Percentiles rank a stretch among this genome's conserved stretches.
These are phyloP conservation scores for Nyctanthes arbortristis DNA, from an alignment of 257 asterid species.

Conservation along the genomic window DNA sequence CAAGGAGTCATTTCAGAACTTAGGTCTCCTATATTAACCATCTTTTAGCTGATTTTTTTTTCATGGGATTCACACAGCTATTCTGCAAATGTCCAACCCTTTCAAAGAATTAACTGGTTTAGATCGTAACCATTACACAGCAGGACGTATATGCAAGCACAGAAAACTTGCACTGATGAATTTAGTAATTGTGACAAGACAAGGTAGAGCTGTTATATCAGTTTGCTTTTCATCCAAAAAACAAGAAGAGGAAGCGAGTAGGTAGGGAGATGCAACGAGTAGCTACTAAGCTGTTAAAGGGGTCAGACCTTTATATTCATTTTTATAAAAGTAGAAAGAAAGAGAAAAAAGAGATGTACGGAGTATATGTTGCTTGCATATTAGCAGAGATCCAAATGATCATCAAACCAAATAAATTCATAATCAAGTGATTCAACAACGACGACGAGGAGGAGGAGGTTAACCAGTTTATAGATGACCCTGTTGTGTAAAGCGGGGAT, in stretches of 20 bases:
- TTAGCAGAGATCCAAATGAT: neutral
- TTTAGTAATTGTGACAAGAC: conserved; percentile 1
- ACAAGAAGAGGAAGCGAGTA: neutral
- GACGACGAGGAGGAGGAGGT: neutral
- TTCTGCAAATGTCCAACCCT: neutral
- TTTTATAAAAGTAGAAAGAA: neutral
- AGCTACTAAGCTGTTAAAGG: neutral
- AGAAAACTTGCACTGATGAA: conserved; percentile 6
- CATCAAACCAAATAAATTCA: no score
- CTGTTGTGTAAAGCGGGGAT: neutral
- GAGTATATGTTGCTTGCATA: neutral
- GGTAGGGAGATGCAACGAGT: neutral
- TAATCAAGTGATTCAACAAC: no score
- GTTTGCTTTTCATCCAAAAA: neutral
- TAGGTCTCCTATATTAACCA: neutral
- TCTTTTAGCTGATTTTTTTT: neutral
- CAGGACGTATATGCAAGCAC: neutral
- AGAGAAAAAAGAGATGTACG: neutral
- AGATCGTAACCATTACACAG: neutral
- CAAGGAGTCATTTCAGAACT: neutral
- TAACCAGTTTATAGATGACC: neutral
- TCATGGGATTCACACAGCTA: neutral
- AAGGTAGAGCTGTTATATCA: conserved; percentile 6
- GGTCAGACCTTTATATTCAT: neutral
- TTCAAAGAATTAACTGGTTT: neutral